Evolutionary conservation across 257 asterid species (phyloP).

Genomic region (Galeopsis tetrahit): DNA sequence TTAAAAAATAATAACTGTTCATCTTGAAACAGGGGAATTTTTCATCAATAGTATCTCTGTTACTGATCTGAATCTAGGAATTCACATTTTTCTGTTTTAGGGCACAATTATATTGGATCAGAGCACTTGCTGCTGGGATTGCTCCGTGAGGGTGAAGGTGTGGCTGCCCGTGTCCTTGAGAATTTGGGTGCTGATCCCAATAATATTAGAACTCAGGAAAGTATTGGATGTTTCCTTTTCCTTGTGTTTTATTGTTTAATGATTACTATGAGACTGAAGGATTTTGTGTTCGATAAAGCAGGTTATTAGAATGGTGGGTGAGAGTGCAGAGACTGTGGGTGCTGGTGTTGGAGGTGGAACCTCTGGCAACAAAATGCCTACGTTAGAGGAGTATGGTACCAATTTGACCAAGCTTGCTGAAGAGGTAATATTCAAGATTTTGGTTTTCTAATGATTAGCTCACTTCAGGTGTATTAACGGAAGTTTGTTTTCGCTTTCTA

Average conservation of each 20-base stretch:
- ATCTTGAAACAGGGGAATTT: background rate
- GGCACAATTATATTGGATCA: slow-evolving; percentile 98
- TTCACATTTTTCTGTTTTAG: slow-evolving; percentile 46
- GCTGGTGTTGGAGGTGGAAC: slow-evolving; percentile 85
- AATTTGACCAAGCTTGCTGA: slow-evolving; percentile 80
- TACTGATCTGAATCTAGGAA: slow-evolving; percentile 17
- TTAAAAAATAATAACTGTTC: background rate
- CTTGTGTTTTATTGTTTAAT: background rate
- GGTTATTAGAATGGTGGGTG: slow-evolving; percentile 87
- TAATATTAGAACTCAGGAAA: slow-evolving; percentile 90
- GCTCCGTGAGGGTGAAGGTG: slow-evolving; percentile 99
- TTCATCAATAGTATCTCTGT: background rate
- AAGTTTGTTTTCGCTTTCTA: slow-evolving; percentile 31
- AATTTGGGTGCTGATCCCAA: slow-evolving; percentile 94
- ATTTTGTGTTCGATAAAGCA: slow-evolving; percentile 31
- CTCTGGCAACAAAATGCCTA: slow-evolving; percentile 78
- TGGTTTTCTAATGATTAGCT: slow-evolving; percentile 7
- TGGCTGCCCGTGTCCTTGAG: slow-evolving; percentile 97
- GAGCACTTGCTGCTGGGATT: slow-evolving; percentile 96
- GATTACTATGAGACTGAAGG: slow-evolving; percentile 19
- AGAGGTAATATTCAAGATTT: slow-evolving; percentile 60
- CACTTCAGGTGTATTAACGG: background rate
- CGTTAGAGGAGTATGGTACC: slow-evolving; percentile 80
- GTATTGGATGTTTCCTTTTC: slow-evolving; percentile 7
- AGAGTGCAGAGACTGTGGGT: slow-evolving; percentile 76